Evolutionary conservation across 1,139 yeast genomes (phyloP).

Genomic region (Trichomonascaceae sp.): DNA sequence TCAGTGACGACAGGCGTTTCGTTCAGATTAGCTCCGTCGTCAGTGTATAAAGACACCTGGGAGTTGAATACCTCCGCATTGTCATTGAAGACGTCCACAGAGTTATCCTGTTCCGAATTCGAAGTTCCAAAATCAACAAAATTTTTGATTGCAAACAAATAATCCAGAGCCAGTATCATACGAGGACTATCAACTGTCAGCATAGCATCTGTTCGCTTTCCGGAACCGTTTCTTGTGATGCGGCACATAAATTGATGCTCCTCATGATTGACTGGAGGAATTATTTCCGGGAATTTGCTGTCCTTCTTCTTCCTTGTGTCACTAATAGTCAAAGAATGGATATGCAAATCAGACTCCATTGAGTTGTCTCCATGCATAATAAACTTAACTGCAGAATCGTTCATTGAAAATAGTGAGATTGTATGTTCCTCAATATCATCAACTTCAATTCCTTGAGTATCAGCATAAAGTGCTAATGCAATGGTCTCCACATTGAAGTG

Average conservation of each 20-base stretch:
- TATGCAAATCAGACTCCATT: conserved; percentile 53
- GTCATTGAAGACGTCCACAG: conserved; percentile 7
- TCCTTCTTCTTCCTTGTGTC: conserved; percentile 60
- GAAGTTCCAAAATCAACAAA: conserved; percentile 47
- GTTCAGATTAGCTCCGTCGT: conserved; percentile 9
- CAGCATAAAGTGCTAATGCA: conserved; percentile 58
- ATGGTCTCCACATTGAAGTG: conserved; percentile 55
- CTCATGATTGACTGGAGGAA: conserved; percentile 61
- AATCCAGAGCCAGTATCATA: conserved; percentile 78
- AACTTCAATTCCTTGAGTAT: conserved; percentile 41
- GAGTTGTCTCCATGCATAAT: conserved; percentile 50
- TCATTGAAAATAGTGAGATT: conserved; percentile 60
- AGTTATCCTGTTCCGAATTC: conserved; percentile 2
- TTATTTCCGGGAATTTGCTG: conserved; percentile 71
- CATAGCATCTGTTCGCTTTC: conserved; percentile 46
- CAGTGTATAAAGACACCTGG: conserved; percentile 7
- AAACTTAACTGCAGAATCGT: conserved; percentile 49
- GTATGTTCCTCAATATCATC: conserved; percentile 34
- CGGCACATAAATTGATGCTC: conserved; percentile 69
- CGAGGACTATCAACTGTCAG: conserved; percentile 75
- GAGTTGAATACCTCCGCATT: conserved; percentile 2
- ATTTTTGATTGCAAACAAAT: conserved; percentile 66
- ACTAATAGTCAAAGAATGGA: conserved; percentile 68
- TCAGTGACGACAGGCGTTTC: conserved; percentile 8
- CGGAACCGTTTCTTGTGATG: conserved; percentile 36